Conservation (phyloP, 1,284 basidiomycete species). For the Ceratobasidium sp. region DNA sequence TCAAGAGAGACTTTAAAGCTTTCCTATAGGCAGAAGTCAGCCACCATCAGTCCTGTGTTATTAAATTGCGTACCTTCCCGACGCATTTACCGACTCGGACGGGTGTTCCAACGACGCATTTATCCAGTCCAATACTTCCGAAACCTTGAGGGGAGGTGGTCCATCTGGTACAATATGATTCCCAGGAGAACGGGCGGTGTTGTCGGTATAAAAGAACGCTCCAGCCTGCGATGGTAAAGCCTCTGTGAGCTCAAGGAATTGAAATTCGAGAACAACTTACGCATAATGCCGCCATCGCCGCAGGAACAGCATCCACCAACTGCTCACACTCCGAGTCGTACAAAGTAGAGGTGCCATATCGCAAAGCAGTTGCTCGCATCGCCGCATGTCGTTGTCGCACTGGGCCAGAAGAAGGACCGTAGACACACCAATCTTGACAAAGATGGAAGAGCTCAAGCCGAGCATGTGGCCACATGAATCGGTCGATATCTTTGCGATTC, state of each 20-base stretch:
- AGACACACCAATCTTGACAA: conserved; percentile 94
- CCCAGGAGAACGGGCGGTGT: conserved; percentile 34
- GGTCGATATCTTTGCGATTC: conserved; percentile 66
- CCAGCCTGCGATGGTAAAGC: conserved; percentile 63
- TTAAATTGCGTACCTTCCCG: conserved; percentile 19
- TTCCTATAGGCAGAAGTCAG: conserved; percentile 62
- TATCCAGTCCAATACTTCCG: conserved; percentile 48
- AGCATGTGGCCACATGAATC: conserved; percentile 78
- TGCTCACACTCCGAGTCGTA: conserved; percentile 56
- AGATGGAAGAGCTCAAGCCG: conserved; percentile 84
- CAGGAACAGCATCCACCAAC: conserved; percentile 80
- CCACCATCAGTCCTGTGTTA: background rate
- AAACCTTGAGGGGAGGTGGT: conserved; percentile 23
- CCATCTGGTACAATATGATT: conserved; percentile 23
- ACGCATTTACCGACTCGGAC: conserved; percentile 39
- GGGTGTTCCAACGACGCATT: conserved; percentile 47
- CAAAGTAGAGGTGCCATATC: conserved; percentile 24
- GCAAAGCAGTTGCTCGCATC: conserved; percentile 78
- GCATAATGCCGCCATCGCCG: conserved; percentile 86
- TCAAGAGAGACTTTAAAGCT: conserved; percentile 78
- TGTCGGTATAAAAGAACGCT: conserved; percentile 74
- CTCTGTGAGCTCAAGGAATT: conserved; percentile 3
- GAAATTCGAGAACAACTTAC: conserved; percentile 60
- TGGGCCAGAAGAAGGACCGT: conserved; percentile 78
- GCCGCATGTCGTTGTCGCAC: conserved; percentile 77